Percentiles rank a stretch among this genome's conserved stretches.
Conservation (phyloP, 1,284 basidiomycete genomes). For the Chondrostereum purpureum region DNA sequence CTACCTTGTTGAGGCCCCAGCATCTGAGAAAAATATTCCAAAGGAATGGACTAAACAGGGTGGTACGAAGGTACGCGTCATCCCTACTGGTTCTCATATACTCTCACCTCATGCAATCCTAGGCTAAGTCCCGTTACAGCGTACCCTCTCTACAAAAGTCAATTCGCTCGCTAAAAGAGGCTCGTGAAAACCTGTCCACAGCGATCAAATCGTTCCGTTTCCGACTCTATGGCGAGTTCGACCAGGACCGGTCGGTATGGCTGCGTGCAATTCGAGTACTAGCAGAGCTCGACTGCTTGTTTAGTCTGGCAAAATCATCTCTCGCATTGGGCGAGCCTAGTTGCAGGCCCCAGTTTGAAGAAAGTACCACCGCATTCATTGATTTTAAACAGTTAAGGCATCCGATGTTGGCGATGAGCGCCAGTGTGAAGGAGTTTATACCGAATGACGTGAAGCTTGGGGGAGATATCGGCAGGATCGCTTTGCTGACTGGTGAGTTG, state of each 20-base stretch:
- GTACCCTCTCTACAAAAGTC: slow-evolving; percentile 67
- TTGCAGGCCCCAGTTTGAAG: slow-evolving; percentile 84
- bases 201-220: slow-evolving; percentile 80
- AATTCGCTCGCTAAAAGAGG: slow-evolving; percentile 84
- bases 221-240: slow-evolving; percentile 81
- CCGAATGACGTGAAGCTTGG: slow-evolving; percentile 92
- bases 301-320: slow-evolving; percentile 90
- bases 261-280: slow-evolving; percentile 71
- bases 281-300: slow-evolving; percentile 89
- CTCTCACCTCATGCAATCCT: slow-evolving; percentile 9
- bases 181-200: slow-evolving; percentile 76
- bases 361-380: slow-evolving; percentile 65
- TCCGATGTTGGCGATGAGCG: slow-evolving; percentile 67
- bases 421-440: slow-evolving; percentile 74
- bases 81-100: neutral
- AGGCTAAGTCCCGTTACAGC: slow-evolving; percentile 72
- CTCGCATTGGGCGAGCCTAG: slow-evolving; percentile 85
- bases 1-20: slow-evolving; percentile 74
- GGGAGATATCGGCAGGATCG: slow-evolving; percentile 70
- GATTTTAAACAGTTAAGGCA: slow-evolving; percentile 83
- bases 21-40: slow-evolving; percentile 59
- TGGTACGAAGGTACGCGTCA: slow-evolving; percentile 63
- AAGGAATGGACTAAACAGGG: slow-evolving; percentile 79
- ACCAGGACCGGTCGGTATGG: slow-evolving; percentile 77
- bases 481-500: slow-evolving; percentile 77